These are phyloP conservation scores for Aspergillus ostianus DNA, from an alignment of 495 filamentous ascomycete genomes.

Conservation along the genomic window DNA sequence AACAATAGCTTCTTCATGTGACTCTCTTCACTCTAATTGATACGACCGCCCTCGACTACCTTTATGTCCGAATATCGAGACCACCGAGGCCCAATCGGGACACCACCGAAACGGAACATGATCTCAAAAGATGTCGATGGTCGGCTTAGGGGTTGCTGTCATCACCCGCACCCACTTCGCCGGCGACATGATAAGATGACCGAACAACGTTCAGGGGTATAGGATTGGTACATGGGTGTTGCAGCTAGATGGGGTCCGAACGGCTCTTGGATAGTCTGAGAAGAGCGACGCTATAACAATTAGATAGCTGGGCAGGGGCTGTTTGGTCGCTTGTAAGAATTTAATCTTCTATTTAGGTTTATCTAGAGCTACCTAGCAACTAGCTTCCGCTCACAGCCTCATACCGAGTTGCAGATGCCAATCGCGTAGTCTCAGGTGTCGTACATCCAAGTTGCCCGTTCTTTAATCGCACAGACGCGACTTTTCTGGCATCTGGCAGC, in stretches of 20 bases:
- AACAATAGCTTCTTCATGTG: neutral
- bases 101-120: neutral
- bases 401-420: neutral
- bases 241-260: neutral
- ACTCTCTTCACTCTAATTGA: neutral
- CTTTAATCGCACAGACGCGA: neutral
- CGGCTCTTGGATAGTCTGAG: neutral
- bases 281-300: neutral
- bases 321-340: neutral
- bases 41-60: neutral
- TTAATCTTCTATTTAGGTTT: neutral
- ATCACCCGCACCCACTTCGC: neutral
- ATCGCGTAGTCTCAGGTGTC: neutral
- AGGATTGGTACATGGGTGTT: neutral
- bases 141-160: neutral
- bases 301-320: neutral
- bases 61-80: neutral
- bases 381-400: neutral
- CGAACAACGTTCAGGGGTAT: neutral
- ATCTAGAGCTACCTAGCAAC: neutral
- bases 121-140: neutral
- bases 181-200: neutral
- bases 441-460: neutral
- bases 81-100: neutral
- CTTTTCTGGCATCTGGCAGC: neutral